These are phyloP conservation scores for Malus fusca DNA, from an alignment of 306 rosid genomes.

Conservation along the genomic window DNA sequence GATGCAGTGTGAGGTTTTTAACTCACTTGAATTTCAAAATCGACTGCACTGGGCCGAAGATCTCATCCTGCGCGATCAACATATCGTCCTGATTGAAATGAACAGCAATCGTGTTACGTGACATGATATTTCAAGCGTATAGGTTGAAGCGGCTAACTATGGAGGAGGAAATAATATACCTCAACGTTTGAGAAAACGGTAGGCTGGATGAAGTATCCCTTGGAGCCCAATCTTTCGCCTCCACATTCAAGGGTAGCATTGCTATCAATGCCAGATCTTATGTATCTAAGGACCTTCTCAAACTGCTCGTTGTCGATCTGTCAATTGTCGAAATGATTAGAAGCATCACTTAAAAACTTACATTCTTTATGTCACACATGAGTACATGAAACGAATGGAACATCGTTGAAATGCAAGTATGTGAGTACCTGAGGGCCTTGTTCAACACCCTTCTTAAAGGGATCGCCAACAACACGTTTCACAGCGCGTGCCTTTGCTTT, in stretches of 20 bases:
- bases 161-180: conserved; percentile 29
- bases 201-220: conserved; percentile 82
- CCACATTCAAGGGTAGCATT: conserved; percentile 85
- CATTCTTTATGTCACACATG: neutral
- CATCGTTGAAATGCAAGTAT: neutral
- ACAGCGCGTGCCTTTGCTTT: conserved; percentile 75
- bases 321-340: conserved; percentile 3
- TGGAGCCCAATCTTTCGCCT: conserved; percentile 68
- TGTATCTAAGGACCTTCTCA: conserved; percentile 65
- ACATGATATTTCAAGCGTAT: neutral
- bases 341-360: neutral
- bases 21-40: conserved; percentile 90
- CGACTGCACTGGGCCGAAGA: conserved; percentile 90
- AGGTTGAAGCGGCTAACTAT: neutral
- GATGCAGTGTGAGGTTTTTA: neutral
- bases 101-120: conserved; percentile 5
- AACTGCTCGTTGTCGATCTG: conserved; percentile 80
- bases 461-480: conserved; percentile 84
- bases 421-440: conserved; percentile 91
- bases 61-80: conserved; percentile 91
- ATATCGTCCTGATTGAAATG: conserved; percentile 62
- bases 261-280: conserved; percentile 65
- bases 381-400: neutral
- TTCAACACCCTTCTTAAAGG: conserved; percentile 82
- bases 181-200: conserved; percentile 92